Conservation (phyloP, 2,329 filamentous ascomycete species). For the Neospermospora avenae region DNA sequence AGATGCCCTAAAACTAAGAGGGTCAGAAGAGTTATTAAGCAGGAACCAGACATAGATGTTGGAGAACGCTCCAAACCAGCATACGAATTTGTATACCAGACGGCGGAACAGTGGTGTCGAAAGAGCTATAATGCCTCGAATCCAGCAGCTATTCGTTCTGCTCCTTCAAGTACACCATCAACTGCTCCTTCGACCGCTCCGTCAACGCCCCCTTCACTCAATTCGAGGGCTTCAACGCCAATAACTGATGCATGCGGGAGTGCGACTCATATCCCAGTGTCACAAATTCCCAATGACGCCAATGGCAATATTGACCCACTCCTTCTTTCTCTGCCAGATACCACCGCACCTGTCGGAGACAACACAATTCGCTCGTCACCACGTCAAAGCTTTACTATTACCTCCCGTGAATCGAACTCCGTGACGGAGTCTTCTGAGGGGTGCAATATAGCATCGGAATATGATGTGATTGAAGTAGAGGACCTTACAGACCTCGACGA, state of each 20-base stretch:
- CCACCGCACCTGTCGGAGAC: slow-evolving; percentile 5
- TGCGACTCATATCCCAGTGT: slow-evolving; percentile 12
- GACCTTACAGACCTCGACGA: slow-evolving; percentile 9
- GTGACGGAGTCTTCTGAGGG: slow-evolving; percentile 11
- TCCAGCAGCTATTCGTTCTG: background rate
- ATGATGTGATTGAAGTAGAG: slow-evolving; percentile 9
- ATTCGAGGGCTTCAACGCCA: slow-evolving; percentile 17
- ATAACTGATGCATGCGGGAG: slow-evolving; percentile 15
- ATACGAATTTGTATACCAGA: slow-evolving; percentile 19
- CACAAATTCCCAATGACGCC: slow-evolving; percentile 11
- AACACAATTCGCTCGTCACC: slow-evolving; percentile 6
- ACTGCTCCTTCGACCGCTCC: slow-evolving; percentile 15
- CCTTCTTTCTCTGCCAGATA: slow-evolving; percentile 11
- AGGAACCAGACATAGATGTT: slow-evolving; percentile 12
- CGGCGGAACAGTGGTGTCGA: slow-evolving; percentile 7
- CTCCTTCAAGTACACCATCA: slow-evolving; percentile 8
- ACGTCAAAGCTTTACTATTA: slow-evolving; percentile 10
- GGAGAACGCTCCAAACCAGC: slow-evolving; percentile 9
- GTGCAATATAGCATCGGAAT: slow-evolving; percentile 4
- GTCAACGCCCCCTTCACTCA: slow-evolving; percentile 17
- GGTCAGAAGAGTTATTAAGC: slow-evolving; percentile 12
- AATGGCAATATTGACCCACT: slow-evolving; percentile 14
- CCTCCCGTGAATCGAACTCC: slow-evolving; percentile 7
- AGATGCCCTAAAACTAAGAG: slow-evolving; percentile 13
- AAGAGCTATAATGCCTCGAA: slow-evolving; percentile 7